Evolutionary conservation across 345 rosid genomes (phyloP).

Genomic region (Eucalyptus lansdowneana): DNA sequence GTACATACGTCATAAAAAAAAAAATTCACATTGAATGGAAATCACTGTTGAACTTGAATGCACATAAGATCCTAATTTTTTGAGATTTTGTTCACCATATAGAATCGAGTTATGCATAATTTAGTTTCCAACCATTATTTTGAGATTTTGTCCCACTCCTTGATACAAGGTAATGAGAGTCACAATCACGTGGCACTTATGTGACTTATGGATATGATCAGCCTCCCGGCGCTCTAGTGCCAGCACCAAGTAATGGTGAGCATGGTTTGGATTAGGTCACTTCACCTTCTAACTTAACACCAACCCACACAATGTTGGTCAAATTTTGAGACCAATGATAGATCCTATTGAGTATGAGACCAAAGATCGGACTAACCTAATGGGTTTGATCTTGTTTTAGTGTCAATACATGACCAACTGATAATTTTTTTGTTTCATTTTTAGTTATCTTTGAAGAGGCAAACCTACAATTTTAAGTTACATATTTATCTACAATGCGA

Average conservation of each 20-base stretch:
- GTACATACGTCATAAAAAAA: not conserved
- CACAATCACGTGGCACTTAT: not conserved
- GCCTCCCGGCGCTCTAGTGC: fast-evolving
- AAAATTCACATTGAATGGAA: not conserved
- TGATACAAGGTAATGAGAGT: not conserved
- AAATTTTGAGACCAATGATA: fast-evolving
- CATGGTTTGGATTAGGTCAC: fast-evolving
- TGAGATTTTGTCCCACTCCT: not conserved
- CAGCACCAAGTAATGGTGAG: fast-evolving
- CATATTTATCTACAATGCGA: fast-evolving
- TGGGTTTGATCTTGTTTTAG: fast-evolving
- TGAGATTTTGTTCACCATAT: not conserved
- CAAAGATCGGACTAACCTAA: fast-evolving
- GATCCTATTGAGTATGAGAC: no score
- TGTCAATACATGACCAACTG: fast-evolving
- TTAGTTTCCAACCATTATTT: not conserved
- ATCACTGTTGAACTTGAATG: not conserved
- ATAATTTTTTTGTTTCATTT: no score
- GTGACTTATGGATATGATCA: not conserved
- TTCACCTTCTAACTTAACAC: no score
- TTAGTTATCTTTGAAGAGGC: no score
- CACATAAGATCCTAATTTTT: not conserved
- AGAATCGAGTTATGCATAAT: not conserved
- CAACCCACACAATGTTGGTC: fast-evolving
- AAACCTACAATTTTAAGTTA: no score